Conservation (phyloP, 768 basidiomycete species). For the Tylopilus felleus region DNA sequence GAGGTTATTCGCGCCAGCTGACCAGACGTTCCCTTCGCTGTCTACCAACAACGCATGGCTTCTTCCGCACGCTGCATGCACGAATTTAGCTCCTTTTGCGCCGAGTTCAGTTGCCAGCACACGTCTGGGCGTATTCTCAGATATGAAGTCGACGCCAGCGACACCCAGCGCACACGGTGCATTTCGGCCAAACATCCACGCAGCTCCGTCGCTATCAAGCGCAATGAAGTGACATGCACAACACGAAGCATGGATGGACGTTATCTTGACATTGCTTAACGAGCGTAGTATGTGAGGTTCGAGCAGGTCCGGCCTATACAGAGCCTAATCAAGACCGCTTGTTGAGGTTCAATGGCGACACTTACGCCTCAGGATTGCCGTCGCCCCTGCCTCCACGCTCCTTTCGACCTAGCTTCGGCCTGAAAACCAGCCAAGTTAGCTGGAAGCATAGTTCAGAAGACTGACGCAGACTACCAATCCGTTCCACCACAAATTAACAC, state of each 20-base stretch:
- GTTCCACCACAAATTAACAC: constrained; percentile 85
- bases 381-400: constrained; percentile 51
- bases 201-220: constrained; percentile 70
- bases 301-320: constrained; percentile 72
- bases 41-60: constrained; percentile 82
- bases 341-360: background rate
- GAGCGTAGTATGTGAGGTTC: constrained; percentile 90
- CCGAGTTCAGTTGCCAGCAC: constrained; percentile 61
- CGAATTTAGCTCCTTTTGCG: constrained; percentile 57
- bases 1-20: constrained; percentile 72
- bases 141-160: constrained; percentile 51
- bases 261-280: constrained; percentile 71
- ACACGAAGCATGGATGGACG: constrained; percentile 74
- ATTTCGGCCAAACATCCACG: constrained; percentile 90
- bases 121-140: constrained; percentile 70
- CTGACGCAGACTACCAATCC: constrained; percentile 56
- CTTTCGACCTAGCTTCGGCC: constrained; percentile 76
- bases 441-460: background rate
- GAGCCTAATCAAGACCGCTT: constrained; percentile 1
- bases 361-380: constrained; percentile 40
- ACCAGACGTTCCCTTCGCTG: constrained; percentile 80
- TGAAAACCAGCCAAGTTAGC: constrained; percentile 30
- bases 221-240: constrained; percentile 73
- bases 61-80: constrained; percentile 80
- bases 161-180: constrained; percentile 66